A percentile compares a stretch with the other conserved stretches of the same genome.
phyloP scores from a whole-genome alignment of 441 rosid species.

The Capsella rubella region DNA sequence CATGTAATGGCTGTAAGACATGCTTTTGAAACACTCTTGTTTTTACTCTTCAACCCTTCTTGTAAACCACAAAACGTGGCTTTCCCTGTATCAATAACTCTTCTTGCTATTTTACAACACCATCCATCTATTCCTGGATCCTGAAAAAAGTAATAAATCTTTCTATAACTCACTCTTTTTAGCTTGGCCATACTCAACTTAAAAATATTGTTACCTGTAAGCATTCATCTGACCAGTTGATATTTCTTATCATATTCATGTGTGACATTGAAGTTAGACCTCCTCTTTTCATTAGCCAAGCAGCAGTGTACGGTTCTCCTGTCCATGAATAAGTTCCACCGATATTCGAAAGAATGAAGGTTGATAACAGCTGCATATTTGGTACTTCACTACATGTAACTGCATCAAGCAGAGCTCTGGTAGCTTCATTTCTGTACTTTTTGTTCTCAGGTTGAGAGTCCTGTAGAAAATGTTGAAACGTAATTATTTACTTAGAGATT shows the following conservation, averaged over 20 bases:
- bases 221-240: slow-evolving; percentile 79
- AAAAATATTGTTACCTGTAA: slow-evolving; percentile 58
- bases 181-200: neutral
- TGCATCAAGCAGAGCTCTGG: slow-evolving; percentile 61
- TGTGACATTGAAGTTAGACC: slow-evolving; percentile 68
- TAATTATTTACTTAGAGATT: neutral
- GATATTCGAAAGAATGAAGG: slow-evolving; percentile 73
- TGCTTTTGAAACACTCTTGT: slow-evolving; percentile 64
- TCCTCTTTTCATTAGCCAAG: slow-evolving; percentile 88
- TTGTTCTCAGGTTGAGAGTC: slow-evolving; percentile 59
- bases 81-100: slow-evolving; percentile 59
- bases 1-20: slow-evolving; percentile 72
- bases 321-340: slow-evolving; percentile 94
- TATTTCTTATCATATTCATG: slow-evolving; percentile 77
- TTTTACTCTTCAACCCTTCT: slow-evolving; percentile 73
- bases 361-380: slow-evolving; percentile 57
- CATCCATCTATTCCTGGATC: slow-evolving; percentile 73
- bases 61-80: slow-evolving; percentile 63
- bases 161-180: slow-evolving; percentile 19
- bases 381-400: slow-evolving; percentile 59
- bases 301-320: slow-evolving; percentile 86
- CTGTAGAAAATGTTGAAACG: slow-evolving; percentile 48
- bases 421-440: slow-evolving; percentile 59
- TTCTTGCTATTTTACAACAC: slow-evolving; percentile 77
- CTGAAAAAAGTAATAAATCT: slow-evolving; percentile 48